A percentile compares a stretch with the other conserved stretches of the same genome.
phyloP scores from a whole-genome alignment of 805 yeast species.

The Cyberlindnera americana region DNA sequence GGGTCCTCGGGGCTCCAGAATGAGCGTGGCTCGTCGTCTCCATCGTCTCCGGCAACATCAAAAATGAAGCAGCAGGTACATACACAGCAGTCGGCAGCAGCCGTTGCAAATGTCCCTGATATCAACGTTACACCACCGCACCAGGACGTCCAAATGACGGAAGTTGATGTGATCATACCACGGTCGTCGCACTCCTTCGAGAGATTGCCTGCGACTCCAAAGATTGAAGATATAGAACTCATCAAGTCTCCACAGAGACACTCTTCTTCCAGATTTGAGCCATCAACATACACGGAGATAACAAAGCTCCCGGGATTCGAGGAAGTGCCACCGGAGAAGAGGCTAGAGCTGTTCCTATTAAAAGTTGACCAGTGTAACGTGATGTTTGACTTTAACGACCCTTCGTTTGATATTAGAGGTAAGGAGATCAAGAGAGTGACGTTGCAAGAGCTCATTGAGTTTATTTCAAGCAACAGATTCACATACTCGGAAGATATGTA shows the following conservation, averaged over 20 bases:
- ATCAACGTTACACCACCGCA: constrained; percentile 21
- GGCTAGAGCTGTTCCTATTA: constrained; percentile 72
- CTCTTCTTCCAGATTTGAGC: constrained; percentile 87
- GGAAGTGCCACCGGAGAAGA: constrained; percentile 81
- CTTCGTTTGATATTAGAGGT: constrained; percentile 86
- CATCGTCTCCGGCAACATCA: constrained; percentile 1
- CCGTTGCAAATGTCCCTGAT: constrained; percentile 10
- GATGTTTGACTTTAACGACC: constrained; percentile 91
- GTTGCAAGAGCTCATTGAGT: constrained; percentile 84
- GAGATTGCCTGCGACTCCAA: constrained; percentile 56
- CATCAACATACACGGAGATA: constrained; percentile 60
- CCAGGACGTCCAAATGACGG: constrained; percentile 12
- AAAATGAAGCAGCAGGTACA: constrained; percentile 6
- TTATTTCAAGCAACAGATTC: constrained; percentile 77
- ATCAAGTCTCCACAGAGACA: constrained; percentile 87
- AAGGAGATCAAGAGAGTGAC: constrained; percentile 89
- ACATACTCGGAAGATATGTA: constrained; percentile 90
- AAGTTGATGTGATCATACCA: constrained; percentile 30
- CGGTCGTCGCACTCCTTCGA: constrained; percentile 51
- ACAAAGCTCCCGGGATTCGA: constrained; percentile 81
- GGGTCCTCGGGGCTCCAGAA: constrained; percentile 2
- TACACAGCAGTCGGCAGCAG: constrained; percentile 4
- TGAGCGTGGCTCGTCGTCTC: constrained; percentile 2
- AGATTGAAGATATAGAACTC: constrained; percentile 62
- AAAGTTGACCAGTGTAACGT: constrained; percentile 94